These are phyloP conservation scores for Mucor mucedo DNA, from an alignment of 371 early-diverging fungal genomes.

Conservation along the genomic window DNA sequence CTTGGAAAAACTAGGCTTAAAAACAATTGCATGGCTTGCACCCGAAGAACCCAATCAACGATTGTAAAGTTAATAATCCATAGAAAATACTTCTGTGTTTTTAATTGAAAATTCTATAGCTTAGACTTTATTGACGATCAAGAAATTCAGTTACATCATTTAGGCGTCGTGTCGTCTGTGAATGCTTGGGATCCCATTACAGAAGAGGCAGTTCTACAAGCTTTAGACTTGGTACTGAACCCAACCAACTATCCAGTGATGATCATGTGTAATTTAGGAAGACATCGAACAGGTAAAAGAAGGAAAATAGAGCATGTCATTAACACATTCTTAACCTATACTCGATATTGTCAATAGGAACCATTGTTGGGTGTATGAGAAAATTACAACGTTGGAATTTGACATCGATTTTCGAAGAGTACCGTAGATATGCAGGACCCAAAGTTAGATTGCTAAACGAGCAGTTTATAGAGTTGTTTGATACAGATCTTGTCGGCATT, in stretches of 20 bases:
- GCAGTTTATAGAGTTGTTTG: constrained; percentile 95
- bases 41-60: constrained; percentile 95
- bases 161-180: constrained; percentile 76
- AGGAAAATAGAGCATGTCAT: neutral
- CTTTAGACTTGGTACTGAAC: constrained; percentile 86
- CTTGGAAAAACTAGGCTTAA: constrained; percentile 90
- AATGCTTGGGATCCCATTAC: constrained; percentile 97
- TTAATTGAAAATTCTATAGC: constrained; percentile 45
- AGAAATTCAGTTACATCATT: constrained; percentile 89
- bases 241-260: constrained; percentile 93
- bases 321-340: no score
- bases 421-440: constrained; percentile 94
- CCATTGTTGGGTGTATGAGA: constrained; percentile 95
- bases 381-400: constrained; percentile 97
- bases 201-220: constrained; percentile 93
- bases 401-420: constrained; percentile 97
- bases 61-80: constrained; percentile 58
- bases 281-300: constrained; percentile 91
- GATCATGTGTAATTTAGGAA: constrained; percentile 96
- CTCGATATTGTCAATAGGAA: constrained; percentile 55
- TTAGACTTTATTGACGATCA: constrained; percentile 97
- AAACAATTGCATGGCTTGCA: constrained; percentile 92
- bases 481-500: constrained; percentile 90
- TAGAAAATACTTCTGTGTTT: no score
- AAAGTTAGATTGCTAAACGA: constrained; percentile 94